phyloP scores from a whole-genome alignment of 495 filamentous ascomycete genomes.

The Aspergillus nanangensis region DNA sequence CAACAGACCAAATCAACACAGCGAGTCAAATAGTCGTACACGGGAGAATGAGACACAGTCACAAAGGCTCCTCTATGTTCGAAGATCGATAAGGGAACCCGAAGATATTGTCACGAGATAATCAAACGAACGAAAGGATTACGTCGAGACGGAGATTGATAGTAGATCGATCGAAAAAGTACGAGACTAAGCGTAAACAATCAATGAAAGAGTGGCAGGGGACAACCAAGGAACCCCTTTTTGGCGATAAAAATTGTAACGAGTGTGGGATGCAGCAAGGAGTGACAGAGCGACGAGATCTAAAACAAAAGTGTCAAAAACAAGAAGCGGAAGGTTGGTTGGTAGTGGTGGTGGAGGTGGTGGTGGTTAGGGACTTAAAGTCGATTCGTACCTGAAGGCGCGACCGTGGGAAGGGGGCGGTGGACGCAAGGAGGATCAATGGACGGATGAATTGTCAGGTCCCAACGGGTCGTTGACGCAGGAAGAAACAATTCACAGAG shows the following conservation, averaged over 20 bases:
- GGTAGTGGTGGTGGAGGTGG: conserved; percentile 5
- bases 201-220: conserved; percentile 35
- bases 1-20: neutral
- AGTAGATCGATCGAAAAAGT: neutral
- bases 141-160: neutral
- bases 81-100: no score
- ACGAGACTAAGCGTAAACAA: neutral
- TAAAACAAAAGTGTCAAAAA: conserved; percentile 16
- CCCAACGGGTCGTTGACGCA: conserved; percentile 27
- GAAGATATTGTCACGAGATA: no score
- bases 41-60: no score
- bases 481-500: conserved; percentile 9
- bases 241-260: conserved; percentile 17
- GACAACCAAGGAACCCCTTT: conserved; percentile 10
- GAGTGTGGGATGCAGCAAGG: conserved; percentile 38
- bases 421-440: conserved; percentile 30
- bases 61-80: no score
- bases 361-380: conserved; percentile 8
- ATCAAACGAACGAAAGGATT: no score
- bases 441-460: conserved; percentile 19
- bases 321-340: conserved; percentile 4
- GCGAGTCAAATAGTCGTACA: no score
- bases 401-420: conserved; percentile 24
- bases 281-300: conserved; percentile 35
- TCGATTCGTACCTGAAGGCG: conserved; percentile 24